A percentile compares a stretch with the other conserved stretches of the same genome.
Evolutionary conservation across 768 basidiomycete species (phyloP).

Genomic region (Hygrophoropsis aurantiaca): DNA sequence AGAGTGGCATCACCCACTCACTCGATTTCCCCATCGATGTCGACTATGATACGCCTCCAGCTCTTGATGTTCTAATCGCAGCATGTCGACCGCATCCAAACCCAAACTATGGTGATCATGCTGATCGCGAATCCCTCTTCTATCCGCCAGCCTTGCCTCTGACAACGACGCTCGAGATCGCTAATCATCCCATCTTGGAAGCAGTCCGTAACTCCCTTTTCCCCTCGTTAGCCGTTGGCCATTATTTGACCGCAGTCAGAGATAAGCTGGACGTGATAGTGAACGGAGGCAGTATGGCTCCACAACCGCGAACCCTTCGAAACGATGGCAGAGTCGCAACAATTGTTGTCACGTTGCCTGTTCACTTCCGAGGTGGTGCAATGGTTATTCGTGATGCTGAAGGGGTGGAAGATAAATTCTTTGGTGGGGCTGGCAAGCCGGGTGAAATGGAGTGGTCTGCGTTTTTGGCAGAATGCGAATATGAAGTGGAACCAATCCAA

Average conservation of each 20-base stretch:
- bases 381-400: conserved; percentile 57
- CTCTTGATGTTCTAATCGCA: conserved; percentile 75
- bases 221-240: conserved; percentile 63
- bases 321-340: conserved; percentile 75
- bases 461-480: conserved; percentile 71
- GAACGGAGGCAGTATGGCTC: conserved; percentile 56
- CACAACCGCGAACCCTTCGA: conserved; percentile 51
- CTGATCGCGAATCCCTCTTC: conserved; percentile 64
- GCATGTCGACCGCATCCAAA: conserved; percentile 68
- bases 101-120: conserved; percentile 49
- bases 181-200: conserved; percentile 81
- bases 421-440: conserved; percentile 57
- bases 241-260: conserved; percentile 65
- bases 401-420: conserved; percentile 60
- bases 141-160: conserved; percentile 73
- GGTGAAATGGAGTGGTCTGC: conserved; percentile 80
- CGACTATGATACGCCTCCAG: conserved; percentile 70
- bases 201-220: conserved; percentile 72
- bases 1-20: conserved; percentile 80
- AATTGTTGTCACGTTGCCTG: conserved; percentile 70
- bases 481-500: conserved; percentile 69
- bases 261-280: conserved; percentile 72
- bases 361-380: conserved; percentile 69
- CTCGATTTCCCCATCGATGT: conserved; percentile 82
- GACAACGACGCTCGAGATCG: conserved; percentile 74